Evolutionary conservation across 73 alveolate genomes (phyloP), one percentile per base, ranked within the genome.

Genomic region (Breviolum minutum): DNA sequence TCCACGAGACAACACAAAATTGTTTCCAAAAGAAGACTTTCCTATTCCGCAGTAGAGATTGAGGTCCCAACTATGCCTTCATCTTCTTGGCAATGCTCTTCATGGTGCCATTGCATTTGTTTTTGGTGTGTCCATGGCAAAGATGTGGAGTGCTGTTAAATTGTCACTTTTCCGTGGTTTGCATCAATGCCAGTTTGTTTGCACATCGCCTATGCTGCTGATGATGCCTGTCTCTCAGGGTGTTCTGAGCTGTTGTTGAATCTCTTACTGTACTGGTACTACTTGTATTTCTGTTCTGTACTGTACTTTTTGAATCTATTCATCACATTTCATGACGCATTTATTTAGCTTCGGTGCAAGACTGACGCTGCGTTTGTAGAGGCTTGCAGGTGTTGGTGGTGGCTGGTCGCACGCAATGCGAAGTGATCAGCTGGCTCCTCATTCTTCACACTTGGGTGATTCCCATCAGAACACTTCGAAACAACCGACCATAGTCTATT

Each of bases 321-420:
- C 32, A 8, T 26, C 16, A 11, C 17, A 5, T 73, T 17, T 12
- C 54, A 82, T 26, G 40, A 48, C 16, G 70, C 70, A 54, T 40
- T 13, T 48, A 1, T 9, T 40, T 40, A 14, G 17, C 32, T 11
- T 14, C 16, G 9, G 20, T 26, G 30, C 83, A 26, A 29, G n/a
- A 40, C 14, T 54, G 92, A 19, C 20, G 54, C 22, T 24, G 70
- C 30, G 62, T 26, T 14, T 61, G 76, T 11, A 8, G 26, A 90
- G 97, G 97, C 97, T 90, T 69, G 97, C 97, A 13, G 97, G 97
- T 24, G 97, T 90, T 27, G 97, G 97, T 90, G 97, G 97, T 27
- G 97, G 97, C 88, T 90, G 97, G 97, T 90, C 97, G 20, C 97
- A 90, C 54, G 97, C 97, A 61, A 90, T 90, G 97, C 97, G 97